Evolutionary conservation across 2,329 filamentous ascomycete species (phyloP), one percentile per base, ranked within the genome.

Genomic region (Botrytis porri): DNA sequence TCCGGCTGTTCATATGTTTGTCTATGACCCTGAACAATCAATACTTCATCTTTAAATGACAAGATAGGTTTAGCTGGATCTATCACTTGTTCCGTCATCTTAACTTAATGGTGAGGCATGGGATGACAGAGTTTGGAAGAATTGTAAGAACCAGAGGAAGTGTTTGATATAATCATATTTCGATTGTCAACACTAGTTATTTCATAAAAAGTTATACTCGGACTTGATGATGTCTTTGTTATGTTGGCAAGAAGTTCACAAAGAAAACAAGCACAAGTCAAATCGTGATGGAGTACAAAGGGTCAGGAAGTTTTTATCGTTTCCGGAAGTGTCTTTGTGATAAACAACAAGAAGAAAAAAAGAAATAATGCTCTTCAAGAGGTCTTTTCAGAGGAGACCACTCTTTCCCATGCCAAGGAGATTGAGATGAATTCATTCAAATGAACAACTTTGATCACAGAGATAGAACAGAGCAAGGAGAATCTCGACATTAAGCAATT

Each of bases 1-100:
- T 29, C 29, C 32, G 65, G 65, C 7, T 29, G 9, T 4, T 37
- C 48, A 22, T 67, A 67, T 32, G 65, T 67, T 67, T 57, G 25
- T 16, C 25, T 51, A 29, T 67, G 35, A 12, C 65, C 65, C 29
- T 57, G 16, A n/a, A 9, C 9, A 25, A 67, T 67, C 10, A 14
- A 41, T 43, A 41, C 48, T 43, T 37, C 48, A 41, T 67, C 65
- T 41, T 8, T 57, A 25, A 57, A 41, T 57, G 48, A 32, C 20
- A 67, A 41, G 18, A 32, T 57, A 1, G n/a, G n/a, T 32, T 32
- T 67, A 25, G 65, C 48, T n/a, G 65, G 65, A n/a, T 67, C 48
- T 67, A 67, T 57, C 6, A 67, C 12, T 57, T 67, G 65, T 29
- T 67, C 65, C 8, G 6, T 12, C 65, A 67, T 67, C n/a, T 57